Percentiles rank a stretch among this genome's conserved stretches.
These are phyloP conservation scores for Penicillium sclerotigenum DNA, from an alignment of 2,329 filamentous ascomycete species.

Conservation along the genomic window DNA sequence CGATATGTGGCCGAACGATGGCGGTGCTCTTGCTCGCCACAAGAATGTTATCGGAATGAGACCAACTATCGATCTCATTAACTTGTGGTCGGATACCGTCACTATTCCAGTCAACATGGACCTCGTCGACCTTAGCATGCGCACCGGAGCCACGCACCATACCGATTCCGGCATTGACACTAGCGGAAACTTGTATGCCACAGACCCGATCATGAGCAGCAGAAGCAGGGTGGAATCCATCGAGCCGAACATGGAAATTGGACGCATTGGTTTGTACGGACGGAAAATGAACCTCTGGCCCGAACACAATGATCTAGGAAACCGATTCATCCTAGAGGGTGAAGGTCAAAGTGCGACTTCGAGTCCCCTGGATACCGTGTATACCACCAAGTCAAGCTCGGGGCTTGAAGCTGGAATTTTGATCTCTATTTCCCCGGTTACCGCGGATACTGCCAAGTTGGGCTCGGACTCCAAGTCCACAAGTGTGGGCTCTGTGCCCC, in stretches of 20 bases:
- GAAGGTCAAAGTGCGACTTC: not conserved
- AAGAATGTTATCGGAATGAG: not conserved
- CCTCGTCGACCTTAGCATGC: not conserved
- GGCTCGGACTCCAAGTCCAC: not conserved
- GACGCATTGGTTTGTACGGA: not conserved
- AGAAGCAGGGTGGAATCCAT: not conserved
- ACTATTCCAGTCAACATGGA: not conserved
- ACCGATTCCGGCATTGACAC: not conserved
- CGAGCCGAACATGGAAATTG: not conserved
- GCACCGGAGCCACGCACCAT: not conserved
- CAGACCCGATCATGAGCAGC: not conserved
- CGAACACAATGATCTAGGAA: not conserved
- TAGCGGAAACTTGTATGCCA: not conserved
- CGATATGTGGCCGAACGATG: not conserved
- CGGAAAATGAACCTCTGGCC: too few species aligned
- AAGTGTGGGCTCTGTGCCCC: not conserved
- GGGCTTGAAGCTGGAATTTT: not conserved
- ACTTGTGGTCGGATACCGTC: not conserved
- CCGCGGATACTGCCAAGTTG: not conserved
- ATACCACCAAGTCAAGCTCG: not conserved
- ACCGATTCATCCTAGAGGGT: not conserved
- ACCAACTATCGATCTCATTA: not conserved
- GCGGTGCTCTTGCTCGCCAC: not conserved
- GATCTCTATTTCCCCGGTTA: not conserved
- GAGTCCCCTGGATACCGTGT: not conserved